Percentiles rank a stretch among this genome's conserved stretches.
phyloP scores from a whole-genome alignment of 805 yeast species.

The Candida ulmi region DNA sequence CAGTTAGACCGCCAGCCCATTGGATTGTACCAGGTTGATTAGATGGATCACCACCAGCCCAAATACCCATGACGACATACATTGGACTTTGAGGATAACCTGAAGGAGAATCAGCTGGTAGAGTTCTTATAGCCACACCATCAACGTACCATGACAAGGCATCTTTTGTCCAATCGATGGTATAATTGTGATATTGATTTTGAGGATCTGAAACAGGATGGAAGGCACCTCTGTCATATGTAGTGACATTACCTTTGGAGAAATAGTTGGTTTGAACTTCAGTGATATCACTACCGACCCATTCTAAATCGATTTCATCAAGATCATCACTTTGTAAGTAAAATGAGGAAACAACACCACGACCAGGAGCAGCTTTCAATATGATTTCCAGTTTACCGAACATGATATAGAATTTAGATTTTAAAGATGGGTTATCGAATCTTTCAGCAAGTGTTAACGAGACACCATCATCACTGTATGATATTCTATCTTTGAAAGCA shows the following conservation, averaged over 20 bases:
- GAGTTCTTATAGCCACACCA: slow-evolving; percentile 61
- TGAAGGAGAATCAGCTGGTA: slow-evolving; percentile 44
- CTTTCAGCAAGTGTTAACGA: slow-evolving; percentile 52
- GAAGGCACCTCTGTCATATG: slow-evolving; percentile 61
- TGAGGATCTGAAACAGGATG: slow-evolving; percentile 52
- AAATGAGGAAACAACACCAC: slow-evolving; percentile 76
- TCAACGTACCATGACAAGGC: slow-evolving; percentile 66
- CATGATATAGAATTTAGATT: slow-evolving; percentile 80
- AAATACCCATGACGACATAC: slow-evolving; percentile 59
- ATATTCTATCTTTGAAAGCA: slow-evolving; percentile 37
- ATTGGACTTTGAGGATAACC: slow-evolving; percentile 94
- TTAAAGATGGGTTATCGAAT: slow-evolving; percentile 73
- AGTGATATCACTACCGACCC: slow-evolving; percentile 74
- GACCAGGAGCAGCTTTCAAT: slow-evolving; percentile 68
- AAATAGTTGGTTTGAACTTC: slow-evolving; percentile 78
- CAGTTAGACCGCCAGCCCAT: slow-evolving; percentile 79
- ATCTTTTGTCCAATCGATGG: slow-evolving; percentile 78
- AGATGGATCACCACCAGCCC: slow-evolving; percentile 79
- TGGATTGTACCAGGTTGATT: slow-evolving; percentile 65
- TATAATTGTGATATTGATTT: slow-evolving; percentile 63
- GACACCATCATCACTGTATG: slow-evolving; percentile 53
- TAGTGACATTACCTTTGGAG: slow-evolving; percentile 71
- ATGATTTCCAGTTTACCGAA: slow-evolving; percentile 78
- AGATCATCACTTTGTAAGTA: slow-evolving; percentile 78
- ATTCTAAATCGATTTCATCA: slow-evolving; percentile 87